A percentile compares a stretch with the other conserved stretches of the same genome.
phyloP scores from a whole-genome alignment of 805 yeast species.

The Tetrapisispora taiwanensis region DNA sequence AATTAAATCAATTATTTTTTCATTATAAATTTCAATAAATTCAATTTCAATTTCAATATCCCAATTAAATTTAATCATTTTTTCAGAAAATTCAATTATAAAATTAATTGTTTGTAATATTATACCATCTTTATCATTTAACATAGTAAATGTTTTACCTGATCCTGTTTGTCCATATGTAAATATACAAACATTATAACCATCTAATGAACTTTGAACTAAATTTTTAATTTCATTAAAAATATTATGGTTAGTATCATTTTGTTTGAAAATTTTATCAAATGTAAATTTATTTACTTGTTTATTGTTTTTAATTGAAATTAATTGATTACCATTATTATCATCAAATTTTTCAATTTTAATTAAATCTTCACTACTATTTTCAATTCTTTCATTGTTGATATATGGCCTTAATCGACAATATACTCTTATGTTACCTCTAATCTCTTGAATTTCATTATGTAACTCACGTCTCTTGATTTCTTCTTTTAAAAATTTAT shows the following conservation, averaged over 20 bases:
- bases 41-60: slow-evolving; percentile 53
- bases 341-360: slow-evolving; percentile 23
- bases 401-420: slow-evolving; percentile 69
- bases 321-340: slow-evolving; percentile 19
- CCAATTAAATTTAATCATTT: slow-evolving; percentile 51
- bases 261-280: slow-evolving; percentile 63
- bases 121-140: slow-evolving; percentile 59
- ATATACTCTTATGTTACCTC: slow-evolving; percentile 86
- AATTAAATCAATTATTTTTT: slow-evolving; percentile 62
- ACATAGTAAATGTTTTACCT: slow-evolving; percentile 91
- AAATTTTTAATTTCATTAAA: slow-evolving; percentile 81
- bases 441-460: slow-evolving; percentile 68
- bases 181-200: slow-evolving; percentile 84
- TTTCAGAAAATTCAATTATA: slow-evolving; percentile 49
- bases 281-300: slow-evolving; percentile 44
- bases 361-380: slow-evolving; percentile 17
- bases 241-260: slow-evolving; percentile 46
- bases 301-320: slow-evolving; percentile 9
- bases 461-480: slow-evolving; percentile 52
- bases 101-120: slow-evolving; percentile 66
- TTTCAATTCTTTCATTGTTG: slow-evolving; percentile 13
- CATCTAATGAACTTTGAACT: slow-evolving; percentile 79
- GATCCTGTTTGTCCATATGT: slow-evolving; percentile 97
- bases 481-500: slow-evolving; percentile 37
- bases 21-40: slow-evolving; percentile 85